Evolutionary conservation across 306 rosid species (phyloP).

Genomic region (Quercus glauca): DNA sequence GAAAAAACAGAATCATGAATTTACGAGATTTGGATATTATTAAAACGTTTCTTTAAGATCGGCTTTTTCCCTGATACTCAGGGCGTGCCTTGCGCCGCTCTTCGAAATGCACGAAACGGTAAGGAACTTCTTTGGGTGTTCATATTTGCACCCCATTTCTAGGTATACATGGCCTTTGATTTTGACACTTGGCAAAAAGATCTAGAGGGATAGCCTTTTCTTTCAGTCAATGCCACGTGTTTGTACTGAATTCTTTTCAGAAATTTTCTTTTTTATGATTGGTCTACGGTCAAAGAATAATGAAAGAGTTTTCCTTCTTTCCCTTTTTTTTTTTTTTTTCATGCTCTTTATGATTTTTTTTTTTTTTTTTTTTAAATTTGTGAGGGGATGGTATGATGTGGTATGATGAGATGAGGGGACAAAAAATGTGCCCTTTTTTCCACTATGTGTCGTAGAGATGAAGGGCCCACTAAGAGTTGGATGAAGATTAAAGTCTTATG

Average conservation of each 20-base stretch:
- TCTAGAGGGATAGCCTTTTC: background rate
- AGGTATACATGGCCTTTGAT: background rate
- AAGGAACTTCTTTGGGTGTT: background rate
- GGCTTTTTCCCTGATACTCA: constrained; percentile 2
- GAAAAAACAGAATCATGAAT: too few relatives aligned
- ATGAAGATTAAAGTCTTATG: background rate
- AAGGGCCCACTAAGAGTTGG: background rate
- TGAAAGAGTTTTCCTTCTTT: too few relatives aligned
- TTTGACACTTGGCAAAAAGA: background rate
- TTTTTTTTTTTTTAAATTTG: background rate
- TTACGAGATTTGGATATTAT: background rate
- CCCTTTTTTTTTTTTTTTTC: background rate
- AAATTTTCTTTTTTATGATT: background rate
- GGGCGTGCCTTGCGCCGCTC: constrained; percentile 16
- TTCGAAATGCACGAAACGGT: background rate
- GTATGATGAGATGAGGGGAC: constrained; percentile 31
- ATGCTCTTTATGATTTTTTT: background rate
- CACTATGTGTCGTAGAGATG: background rate
- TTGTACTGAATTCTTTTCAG: background rate
- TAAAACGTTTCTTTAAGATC: background rate
- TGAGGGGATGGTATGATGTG: background rate
- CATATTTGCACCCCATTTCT: background rate
- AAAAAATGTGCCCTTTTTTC: constrained; percentile 6
- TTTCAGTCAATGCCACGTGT: background rate
- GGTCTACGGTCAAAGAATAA: background rate